Evolutionary conservation across 2,329 filamentous ascomycete genomes (phyloP), one percentile per base, ranked within the genome.

Genomic region (Fusarium robinianum): DNA sequence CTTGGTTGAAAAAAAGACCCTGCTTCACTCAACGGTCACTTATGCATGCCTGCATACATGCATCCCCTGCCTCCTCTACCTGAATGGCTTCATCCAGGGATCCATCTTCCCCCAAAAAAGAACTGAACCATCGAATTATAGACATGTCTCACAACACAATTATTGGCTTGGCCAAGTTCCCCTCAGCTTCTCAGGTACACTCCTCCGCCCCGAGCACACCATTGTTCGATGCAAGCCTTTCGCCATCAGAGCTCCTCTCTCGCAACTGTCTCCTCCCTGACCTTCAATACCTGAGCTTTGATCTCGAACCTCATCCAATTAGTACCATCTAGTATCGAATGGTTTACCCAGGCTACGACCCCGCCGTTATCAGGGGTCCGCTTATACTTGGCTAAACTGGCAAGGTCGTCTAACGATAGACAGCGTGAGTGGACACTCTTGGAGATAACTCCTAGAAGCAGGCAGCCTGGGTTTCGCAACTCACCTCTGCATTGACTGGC

Each of bases 401-500:
- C 40, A 29, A 69, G 41, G 29, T 53, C 43, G 29, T 57, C 63
- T 68, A 27, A n/a, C n/a, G 15, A 26, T 39, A 23, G 11, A 15
- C 7, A 21, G 14, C 11, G 30, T 49, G 6, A 53, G 48, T 37
- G 27, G 26, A n/a, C 37, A 26, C 9, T 16, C 9, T 24, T 22
- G 10, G 10, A 5, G 10, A 11, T 15, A n/a, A 9, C 23, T 10
- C 10, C 10, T 8, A 25, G n/a, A 17, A 34, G 22, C 5, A 31
- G 27, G 22, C 30, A 12, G 18, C 22, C 30, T 26, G 30, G 8
- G 23, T 10, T 6, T 6, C 10, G 19, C 3, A 27, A 62, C 67
- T 57, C 49, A 72, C 72, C 71, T 45, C 71, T 65, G 55, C 76
- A 78, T 18, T 64, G 59, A 25, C 66, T 72, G 6, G 51, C 54